Evolutionary conservation across 164 flowering plant genomes (phyloP).

Genomic region (Brasenia schreberi): DNA sequence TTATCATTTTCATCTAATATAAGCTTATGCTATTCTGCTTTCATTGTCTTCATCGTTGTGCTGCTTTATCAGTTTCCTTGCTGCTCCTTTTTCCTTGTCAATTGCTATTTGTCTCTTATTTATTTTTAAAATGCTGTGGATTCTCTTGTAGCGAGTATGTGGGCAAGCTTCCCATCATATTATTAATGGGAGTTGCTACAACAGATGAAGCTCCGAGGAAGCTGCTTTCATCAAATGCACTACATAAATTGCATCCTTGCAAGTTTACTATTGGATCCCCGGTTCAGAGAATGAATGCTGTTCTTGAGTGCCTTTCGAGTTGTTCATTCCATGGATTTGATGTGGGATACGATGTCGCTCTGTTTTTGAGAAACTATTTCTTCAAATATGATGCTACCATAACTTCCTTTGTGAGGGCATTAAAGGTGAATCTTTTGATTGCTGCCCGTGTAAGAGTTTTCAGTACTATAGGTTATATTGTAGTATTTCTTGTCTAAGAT

Average conservation of each 20-base stretch:
- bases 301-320: constrained; percentile 58
- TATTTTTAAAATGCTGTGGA: constrained; percentile 2
- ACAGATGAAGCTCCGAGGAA: constrained; percentile 55
- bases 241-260: constrained; percentile 31
- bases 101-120: neutral
- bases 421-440: constrained; percentile 35
- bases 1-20: no score
- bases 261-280: constrained; percentile 67
- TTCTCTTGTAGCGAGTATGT: constrained; percentile 58
- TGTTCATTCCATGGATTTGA: constrained; percentile 38
- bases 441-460: no score
- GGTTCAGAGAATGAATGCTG: constrained; percentile 67
- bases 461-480: no score
- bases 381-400: constrained; percentile 75
- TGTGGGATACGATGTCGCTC: constrained; percentile 56
- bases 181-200: constrained; percentile 76
- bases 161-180: constrained; percentile 59
- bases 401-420: constrained; percentile 70
- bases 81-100: no score
- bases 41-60: no score
- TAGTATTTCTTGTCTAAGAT: no score
- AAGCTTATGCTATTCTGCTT: no score
- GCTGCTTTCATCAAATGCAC: constrained; percentile 41
- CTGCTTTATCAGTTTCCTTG: no score
- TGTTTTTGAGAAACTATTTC: constrained; percentile 69